These are phyloP conservation scores for Zygoascus sp. DNA, from an alignment of 1,139 yeast genomes.

Conservation along the genomic window DNA sequence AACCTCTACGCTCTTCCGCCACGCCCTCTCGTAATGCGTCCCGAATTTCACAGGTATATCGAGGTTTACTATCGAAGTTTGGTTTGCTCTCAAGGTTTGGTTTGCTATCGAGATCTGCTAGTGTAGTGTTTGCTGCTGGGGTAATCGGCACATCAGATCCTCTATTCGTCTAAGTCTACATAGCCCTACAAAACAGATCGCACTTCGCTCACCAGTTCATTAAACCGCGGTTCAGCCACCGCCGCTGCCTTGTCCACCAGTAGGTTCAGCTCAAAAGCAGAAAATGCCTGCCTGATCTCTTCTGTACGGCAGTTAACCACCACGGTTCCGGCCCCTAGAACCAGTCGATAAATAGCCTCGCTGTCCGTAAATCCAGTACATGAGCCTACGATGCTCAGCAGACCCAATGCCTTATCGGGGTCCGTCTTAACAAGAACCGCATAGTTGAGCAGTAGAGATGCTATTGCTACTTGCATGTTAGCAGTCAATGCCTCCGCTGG, in stretches of 20 bases:
- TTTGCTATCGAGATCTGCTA: too few relatives aligned
- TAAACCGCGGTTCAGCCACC: slow-evolving; percentile 5
- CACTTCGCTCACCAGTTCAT: slow-evolving; percentile 3
- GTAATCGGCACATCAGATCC: too few relatives aligned
- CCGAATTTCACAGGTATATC: too few relatives aligned
- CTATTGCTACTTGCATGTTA: slow-evolving; percentile 40
- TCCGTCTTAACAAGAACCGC: slow-evolving; percentile 36
- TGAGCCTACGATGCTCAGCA: slow-evolving; percentile 29
- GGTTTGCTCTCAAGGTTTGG: too few relatives aligned
- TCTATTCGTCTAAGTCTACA: too few relatives aligned
- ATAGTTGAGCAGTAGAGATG: slow-evolving; percentile 53
- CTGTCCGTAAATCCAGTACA: slow-evolving; percentile 27
- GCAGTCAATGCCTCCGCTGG: slow-evolving; percentile 17
- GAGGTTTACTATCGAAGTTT: too few relatives aligned
- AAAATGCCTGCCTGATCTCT: slow-evolving; percentile 15
- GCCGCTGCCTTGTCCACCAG: background rate
- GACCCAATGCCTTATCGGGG: slow-evolving; percentile 25
- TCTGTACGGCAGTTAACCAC: slow-evolving; percentile 18
- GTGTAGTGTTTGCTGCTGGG: too few relatives aligned
- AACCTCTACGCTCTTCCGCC: too few relatives aligned
- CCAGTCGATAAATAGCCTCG: slow-evolving; percentile 56
- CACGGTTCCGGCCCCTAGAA: slow-evolving; percentile 51
- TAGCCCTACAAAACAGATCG: background rate
- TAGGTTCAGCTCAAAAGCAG: slow-evolving; percentile 14
- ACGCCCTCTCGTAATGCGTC: too few relatives aligned